Evolutionary conservation across 345 rosid species (phyloP).

Genomic region (Salix caprea): DNA sequence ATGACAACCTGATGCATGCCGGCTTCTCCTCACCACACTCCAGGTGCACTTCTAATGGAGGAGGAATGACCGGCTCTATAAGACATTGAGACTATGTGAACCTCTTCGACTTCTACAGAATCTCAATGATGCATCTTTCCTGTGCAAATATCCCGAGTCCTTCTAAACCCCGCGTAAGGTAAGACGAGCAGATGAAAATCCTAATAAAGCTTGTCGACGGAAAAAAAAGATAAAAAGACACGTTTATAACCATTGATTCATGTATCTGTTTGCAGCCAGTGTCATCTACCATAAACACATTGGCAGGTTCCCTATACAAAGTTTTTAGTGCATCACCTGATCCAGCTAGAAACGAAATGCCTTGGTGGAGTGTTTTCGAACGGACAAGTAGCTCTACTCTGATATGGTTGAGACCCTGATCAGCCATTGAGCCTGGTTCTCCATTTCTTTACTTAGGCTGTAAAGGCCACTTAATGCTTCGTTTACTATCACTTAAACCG

Average conservation of each 20-base stretch:
- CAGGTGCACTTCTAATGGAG: constrained; percentile 1
- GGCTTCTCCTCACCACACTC: neutral
- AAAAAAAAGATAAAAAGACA: neutral
- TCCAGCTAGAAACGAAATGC: constrained; percentile 2
- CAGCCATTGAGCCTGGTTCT: neutral
- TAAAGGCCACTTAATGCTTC: neutral
- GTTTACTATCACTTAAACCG: neutral
- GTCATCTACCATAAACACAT: too few species aligned
- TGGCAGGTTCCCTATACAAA: too few species aligned
- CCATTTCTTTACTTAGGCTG: neutral
- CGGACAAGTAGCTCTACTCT: neutral
- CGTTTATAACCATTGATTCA: neutral
- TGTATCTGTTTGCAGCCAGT: neutral
- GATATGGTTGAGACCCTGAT: neutral
- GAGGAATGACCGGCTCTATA: constrained; percentile 1
- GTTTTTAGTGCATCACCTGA: neutral
- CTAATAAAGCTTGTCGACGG: neutral
- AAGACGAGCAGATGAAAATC: neutral
- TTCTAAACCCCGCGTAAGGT: neutral
- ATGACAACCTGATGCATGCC: neutral
- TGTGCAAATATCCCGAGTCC: neutral
- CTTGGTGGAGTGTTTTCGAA: neutral
- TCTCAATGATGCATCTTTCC: neutral
- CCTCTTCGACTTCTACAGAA: neutral
- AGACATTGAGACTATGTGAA: neutral